Base-by-base conservation (phyloP, 108 stramenopile species). In the Cyclotella kingstonii region DNA sequence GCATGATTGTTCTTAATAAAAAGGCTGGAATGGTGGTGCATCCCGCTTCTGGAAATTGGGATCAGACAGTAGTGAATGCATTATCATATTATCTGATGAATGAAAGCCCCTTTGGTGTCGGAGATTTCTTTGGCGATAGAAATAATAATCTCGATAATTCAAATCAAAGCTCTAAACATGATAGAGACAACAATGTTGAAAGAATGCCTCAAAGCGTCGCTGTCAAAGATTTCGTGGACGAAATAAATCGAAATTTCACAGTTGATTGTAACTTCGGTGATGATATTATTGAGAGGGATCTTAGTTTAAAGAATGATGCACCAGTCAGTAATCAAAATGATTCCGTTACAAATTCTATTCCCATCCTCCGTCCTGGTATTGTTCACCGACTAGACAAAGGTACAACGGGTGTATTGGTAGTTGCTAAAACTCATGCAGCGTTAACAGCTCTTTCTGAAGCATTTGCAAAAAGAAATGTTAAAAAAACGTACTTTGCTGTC, bases 31-130 rank as follows among this genome's bases (percentile, higher is more conserved):
- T 98, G 91, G 97, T 98, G 1, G 95, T 96, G 0, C 97, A 98
- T 65, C 97, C 97, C 25, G 97, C 96, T n/a, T 90, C 93, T 14
- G 97, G 97, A n/a, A 92, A 92, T 56, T 92, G 95, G 90, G 87
- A 91, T 60, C 92, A 90, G 39, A 98, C 97, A 12, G 80, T 98
- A 15, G 95, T 95, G 2, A 98, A 98, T 71, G 97, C 96, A 11
- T 73, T 98, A n/a, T 87, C 94, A 1, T 77, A 89, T 61, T 95
- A 96, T 76, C 68, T 96, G 25, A 60, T 67, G 51, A 66, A 79
- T 34, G 71, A 73, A 26, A 84, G 81, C 58, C 78, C 81, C 7
- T 85, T 60, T 78, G 90, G 85, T 8, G n/a, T 60, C 0, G 86
- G 88, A 0, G 88, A 87, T 9, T 85, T 85, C 48, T 55, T 88